Evolutionary conservation across 192 early-diverging fungal species (phyloP).

Genomic region (Coemansia sp.): DNA sequence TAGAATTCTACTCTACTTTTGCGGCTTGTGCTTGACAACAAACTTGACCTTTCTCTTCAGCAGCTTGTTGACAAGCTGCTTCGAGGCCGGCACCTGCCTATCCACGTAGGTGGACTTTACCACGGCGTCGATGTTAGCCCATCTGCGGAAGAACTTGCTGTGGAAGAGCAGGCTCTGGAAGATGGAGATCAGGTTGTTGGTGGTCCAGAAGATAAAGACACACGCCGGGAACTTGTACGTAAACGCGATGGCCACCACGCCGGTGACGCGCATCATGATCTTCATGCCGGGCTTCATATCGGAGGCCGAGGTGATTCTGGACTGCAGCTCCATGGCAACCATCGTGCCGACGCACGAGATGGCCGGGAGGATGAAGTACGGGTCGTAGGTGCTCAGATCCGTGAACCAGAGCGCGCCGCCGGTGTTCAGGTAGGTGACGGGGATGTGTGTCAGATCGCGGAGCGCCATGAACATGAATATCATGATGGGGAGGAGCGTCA

Average conservation of each 20-base stretch:
- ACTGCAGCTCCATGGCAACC: slow-evolving; percentile 66
- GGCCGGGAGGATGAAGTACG: slow-evolving; percentile 78
- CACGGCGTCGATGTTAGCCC: slow-evolving; percentile 62
- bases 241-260: slow-evolving; percentile 50
- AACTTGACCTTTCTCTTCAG: slow-evolving; percentile 20
- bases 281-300: slow-evolving; percentile 33
- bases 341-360: slow-evolving; percentile 70
- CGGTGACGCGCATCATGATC: slow-evolving; percentile 52
- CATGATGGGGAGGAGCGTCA: slow-evolving; percentile 79
- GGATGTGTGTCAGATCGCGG: slow-evolving; percentile 73
- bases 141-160: slow-evolving; percentile 56
- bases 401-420: slow-evolving; percentile 84
- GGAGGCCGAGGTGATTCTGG: slow-evolving; percentile 17
- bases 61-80: slow-evolving; percentile 3
- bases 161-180: slow-evolving; percentile 69
- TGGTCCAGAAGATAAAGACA: slow-evolving; percentile 85
- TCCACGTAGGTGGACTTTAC: slow-evolving; percentile 21
- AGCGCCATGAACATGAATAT: slow-evolving; percentile 84
- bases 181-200: slow-evolving; percentile 71
- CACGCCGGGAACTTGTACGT: slow-evolving; percentile 58
- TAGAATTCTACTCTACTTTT: not conserved
- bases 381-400: slow-evolving; percentile 79
- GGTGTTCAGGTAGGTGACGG: slow-evolving; percentile 76
- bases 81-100: not conserved
- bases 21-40: slow-evolving; percentile 27